A percentile compares a stretch with the other conserved stretches of the same genome.
phyloP scores from a whole-genome alignment of 352 stramenopile genomes.

The Phytophthora pini region DNA sequence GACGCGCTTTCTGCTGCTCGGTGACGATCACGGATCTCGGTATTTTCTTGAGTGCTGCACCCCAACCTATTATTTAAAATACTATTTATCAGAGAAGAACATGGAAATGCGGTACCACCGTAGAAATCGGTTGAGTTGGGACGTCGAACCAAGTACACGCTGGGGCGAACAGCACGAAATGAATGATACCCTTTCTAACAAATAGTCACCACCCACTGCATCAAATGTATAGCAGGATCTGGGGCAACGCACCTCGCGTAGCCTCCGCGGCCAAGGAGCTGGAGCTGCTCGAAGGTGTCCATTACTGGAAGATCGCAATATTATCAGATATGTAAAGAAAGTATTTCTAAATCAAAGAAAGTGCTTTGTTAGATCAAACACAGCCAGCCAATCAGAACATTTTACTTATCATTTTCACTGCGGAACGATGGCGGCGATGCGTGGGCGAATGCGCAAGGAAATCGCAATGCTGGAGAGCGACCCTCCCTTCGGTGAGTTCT shows the following conservation, averaged over 20 bases:
- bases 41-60: constrained; percentile 71
- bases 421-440: constrained; percentile 71
- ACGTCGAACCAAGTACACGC: constrained; percentile 59
- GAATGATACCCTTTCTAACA: not conserved
- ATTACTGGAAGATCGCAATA: constrained; percentile 41
- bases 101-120: constrained; percentile 23
- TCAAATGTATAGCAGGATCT: not conserved
- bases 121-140: constrained; percentile 28
- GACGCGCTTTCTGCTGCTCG: constrained; percentile 48
- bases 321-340: no score
- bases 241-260: constrained; percentile 54
- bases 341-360: no score
- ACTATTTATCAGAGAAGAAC: not conserved
- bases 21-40: constrained; percentile 38
- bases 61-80: not conserved
- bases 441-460: constrained; percentile 82
- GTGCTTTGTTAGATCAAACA: no score
- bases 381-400: constrained; percentile 5
- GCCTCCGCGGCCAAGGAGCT: constrained; percentile 65
- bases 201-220: no score
- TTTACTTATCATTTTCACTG: constrained; percentile 4
- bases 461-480: constrained; percentile 86
- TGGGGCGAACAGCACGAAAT: constrained; percentile 10
- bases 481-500: constrained; percentile 62
- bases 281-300: constrained; percentile 56